Evolutionary conservation across 768 basidiomycete genomes (phyloP), one percentile per base, ranked within the genome.

Genomic region (Agaricus subrufescens): DNA sequence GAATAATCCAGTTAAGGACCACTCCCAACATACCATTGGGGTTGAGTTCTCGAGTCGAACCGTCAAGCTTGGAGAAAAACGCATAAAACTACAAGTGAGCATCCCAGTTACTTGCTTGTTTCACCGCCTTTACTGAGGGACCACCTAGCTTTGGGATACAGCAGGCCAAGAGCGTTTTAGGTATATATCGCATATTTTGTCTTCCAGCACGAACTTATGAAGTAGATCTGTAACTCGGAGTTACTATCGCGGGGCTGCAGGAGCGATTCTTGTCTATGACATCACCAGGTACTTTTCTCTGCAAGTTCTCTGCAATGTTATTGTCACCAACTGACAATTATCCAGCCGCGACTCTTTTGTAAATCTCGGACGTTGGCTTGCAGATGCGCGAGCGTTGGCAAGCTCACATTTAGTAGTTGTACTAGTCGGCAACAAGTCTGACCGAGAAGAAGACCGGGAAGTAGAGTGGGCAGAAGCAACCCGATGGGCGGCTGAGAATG

Each of bases 31-130:
- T 70, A 98, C 97, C 12, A 98, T 99, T 57, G 97, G 96, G 9
- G 97, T 99, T 29, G 97, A 98, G 67, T 98, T 99, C 68, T 94
- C 94, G 15, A 96, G 94, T 67, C 79, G 94, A 62, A 94, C 94
- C 0, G 84, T 99, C 58, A 89, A 88, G 65, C 79, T 98, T 25
- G 95, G 91, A 50, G 94, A 97, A 77, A 92, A 94, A 73, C 83
- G 89, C 61, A 93, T 97, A 62, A 98, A 97, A 71, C 80, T 98
- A 39, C 96, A 98, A 84, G 94, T 94, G 46, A 60, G 81, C 64
- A 12, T 47, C 50, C 52, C 40, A 56, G 38, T 53, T 57, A 47
- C 29, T 30, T 31, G 7, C 34, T 34, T 7, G 11, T 59, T 19
- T 44, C 25, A 53, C 23, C 29, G n/a, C n/a, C 47, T 60, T 54